These are phyloP conservation scores for Rhodomyrtus psidioides DNA, from an alignment of 441 rosid genomes.

Conservation along the genomic window DNA sequence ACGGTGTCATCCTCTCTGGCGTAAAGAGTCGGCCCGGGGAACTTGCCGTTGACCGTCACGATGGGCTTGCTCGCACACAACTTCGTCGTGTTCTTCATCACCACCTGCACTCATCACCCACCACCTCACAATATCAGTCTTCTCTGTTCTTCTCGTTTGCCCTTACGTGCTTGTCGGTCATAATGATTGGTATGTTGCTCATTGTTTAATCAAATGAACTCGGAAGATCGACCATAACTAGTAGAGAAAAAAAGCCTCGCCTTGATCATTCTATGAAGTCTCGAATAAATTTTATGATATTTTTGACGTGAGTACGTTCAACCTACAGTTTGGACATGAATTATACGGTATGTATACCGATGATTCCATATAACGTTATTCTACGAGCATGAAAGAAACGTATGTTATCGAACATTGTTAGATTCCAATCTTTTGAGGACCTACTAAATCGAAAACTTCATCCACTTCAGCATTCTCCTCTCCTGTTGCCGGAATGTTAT, in stretches of 20 bases:
- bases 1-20: constrained; percentile 86
- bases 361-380: background rate
- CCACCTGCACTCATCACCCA: constrained; percentile 39
- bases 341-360: background rate
- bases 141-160: background rate
- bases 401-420: background rate
- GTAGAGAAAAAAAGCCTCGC: background rate
- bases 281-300: background rate
- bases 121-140: background rate
- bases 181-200: background rate
- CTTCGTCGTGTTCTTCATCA: constrained; percentile 49
- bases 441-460: background rate
- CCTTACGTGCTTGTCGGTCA: background rate
- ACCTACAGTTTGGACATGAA: background rate
- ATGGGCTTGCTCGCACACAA: constrained; percentile 70
- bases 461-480: background rate
- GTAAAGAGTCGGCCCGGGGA: constrained; percentile 86
- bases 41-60: constrained; percentile 68
- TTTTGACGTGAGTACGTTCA: background rate
- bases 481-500: background rate
- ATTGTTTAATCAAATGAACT: background rate
- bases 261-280: background rate
- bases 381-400: background rate
- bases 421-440: background rate
- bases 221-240: background rate